These are phyloP conservation scores for Linnemannia zychae DNA, from an alignment of 192 early-diverging fungal genomes.

Conservation along the genomic window DNA sequence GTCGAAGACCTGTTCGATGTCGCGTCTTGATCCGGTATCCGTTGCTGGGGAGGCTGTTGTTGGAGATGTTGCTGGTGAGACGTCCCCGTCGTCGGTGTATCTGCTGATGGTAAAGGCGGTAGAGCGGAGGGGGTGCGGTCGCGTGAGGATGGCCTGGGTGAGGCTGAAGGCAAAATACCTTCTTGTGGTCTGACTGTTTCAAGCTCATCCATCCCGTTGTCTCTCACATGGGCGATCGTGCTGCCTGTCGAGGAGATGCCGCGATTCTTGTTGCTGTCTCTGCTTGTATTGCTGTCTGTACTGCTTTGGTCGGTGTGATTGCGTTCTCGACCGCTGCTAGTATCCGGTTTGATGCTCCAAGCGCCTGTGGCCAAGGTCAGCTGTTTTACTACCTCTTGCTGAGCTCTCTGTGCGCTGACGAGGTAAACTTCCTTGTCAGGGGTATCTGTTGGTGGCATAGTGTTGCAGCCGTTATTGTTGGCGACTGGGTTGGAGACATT, in stretches of 20 bases:
- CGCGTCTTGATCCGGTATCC: neutral
- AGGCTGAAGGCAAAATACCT: neutral
- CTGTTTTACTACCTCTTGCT: constrained; percentile 19
- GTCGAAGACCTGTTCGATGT: neutral
- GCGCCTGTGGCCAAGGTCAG: constrained; percentile 19
- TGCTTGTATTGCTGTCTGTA: neutral
- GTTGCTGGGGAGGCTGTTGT: neutral
- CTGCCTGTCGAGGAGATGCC: neutral
- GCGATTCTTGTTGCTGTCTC: neutral
- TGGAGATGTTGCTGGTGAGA: neutral
- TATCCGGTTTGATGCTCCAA: neutral
- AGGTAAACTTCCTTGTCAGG: neutral
- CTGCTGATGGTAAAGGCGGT: neutral
- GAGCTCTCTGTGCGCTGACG: constrained; percentile 16
- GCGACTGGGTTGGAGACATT: neutral
- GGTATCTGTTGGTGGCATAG: neutral
- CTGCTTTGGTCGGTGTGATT: neutral
- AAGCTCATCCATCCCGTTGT: neutral
- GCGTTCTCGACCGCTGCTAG: neutral
- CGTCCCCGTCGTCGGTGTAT: neutral
- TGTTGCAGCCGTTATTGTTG: constrained; percentile 3
- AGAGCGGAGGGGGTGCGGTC: neutral
- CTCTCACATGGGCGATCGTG: neutral
- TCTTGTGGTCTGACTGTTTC: neutral
- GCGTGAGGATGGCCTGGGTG: neutral